phyloP scores from a whole-genome alignment of 345 rosid genomes.

The Acer yangbiense region DNA sequence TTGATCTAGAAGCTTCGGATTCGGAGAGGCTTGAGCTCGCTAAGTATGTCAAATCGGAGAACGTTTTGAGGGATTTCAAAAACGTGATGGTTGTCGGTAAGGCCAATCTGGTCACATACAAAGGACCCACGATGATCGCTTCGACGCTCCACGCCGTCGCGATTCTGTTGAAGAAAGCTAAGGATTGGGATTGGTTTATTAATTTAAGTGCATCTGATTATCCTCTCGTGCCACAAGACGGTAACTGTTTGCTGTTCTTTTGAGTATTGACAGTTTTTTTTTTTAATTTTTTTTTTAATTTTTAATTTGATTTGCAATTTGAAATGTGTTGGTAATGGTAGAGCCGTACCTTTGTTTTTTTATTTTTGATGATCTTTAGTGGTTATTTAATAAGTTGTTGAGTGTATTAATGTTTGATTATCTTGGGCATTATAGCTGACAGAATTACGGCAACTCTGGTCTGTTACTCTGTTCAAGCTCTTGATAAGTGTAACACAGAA shows the following conservation, averaged over 20 bases:
- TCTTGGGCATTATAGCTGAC: background rate
- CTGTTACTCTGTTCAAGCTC: too few relatives aligned
- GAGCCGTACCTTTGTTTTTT: background rate
- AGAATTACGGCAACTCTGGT: too few relatives aligned
- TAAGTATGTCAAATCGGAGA: conserved; percentile 68
- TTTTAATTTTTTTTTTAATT: background rate
- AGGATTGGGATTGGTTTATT: conserved; percentile 93
- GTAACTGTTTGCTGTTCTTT: conserved; percentile 32
- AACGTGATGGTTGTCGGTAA: conserved; percentile 88
- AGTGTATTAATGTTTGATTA: background rate
- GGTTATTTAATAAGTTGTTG: background rate
- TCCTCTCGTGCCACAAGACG: conserved; percentile 92
- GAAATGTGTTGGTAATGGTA: background rate
- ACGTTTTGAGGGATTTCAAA: conserved; percentile 46
- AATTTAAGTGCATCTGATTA: conserved; percentile 84
- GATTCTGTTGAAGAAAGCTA: conserved; percentile 66
- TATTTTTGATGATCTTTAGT: background rate
- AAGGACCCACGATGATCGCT: conserved; percentile 87
- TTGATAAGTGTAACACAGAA: too few relatives aligned
- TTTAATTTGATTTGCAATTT: background rate
- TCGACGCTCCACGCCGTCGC: conserved; percentile 72
- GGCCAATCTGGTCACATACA: conserved; percentile 75
- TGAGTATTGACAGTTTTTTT: background rate
- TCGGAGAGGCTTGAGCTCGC: conserved; percentile 78
- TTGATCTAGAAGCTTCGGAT: conserved; percentile 85